phyloP scores from a whole-genome alignment of 1,284 basidiomycete genomes.

The Takashimella koratensis region DNA sequence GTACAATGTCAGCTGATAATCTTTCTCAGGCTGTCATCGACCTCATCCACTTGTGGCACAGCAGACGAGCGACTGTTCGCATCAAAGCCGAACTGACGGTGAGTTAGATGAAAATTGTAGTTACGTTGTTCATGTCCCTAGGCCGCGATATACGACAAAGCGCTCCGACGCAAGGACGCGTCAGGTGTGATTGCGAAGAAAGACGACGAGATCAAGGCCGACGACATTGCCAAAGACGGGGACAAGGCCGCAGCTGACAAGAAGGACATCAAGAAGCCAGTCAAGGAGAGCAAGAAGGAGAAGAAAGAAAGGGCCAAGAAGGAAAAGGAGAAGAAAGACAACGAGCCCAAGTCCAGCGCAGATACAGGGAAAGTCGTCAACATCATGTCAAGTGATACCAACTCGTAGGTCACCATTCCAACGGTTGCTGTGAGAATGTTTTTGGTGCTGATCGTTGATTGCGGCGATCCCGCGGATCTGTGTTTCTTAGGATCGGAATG shows the following conservation, averaged over 20 bases:
- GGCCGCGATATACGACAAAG: slow-evolving; percentile 78
- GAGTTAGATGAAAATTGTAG: slow-evolving; percentile 4
- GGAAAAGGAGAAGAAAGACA: slow-evolving; percentile 7
- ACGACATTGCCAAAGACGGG: slow-evolving; percentile 46
- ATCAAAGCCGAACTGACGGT: slow-evolving; percentile 71
- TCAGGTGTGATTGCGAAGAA: slow-evolving; percentile 65
- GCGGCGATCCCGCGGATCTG: no score
- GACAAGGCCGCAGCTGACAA: slow-evolving; percentile 6
- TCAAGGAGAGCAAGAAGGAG: slow-evolving; percentile 28
- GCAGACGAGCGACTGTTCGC: slow-evolving; percentile 65
- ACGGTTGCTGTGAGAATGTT: not conserved
- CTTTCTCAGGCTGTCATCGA: slow-evolving; percentile 61
- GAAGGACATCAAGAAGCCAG: no score
- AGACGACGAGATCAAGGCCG: slow-evolving; percentile 52
- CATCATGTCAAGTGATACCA: slow-evolving; percentile 50
- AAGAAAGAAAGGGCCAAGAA: slow-evolving; percentile 41
- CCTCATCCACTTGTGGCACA: slow-evolving; percentile 72
- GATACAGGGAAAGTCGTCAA: slow-evolving; percentile 53
- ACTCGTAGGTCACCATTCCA: slow-evolving; percentile 5
- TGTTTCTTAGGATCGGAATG: slow-evolving; percentile 23
- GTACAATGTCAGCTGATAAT: not conserved
- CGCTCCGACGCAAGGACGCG: slow-evolving; percentile 76
- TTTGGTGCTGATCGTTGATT: slow-evolving; percentile 3
- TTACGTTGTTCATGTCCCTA: not conserved
- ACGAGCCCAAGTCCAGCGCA: slow-evolving; percentile 41